Conservation (phyloP, 176 grass and related monocot species). For the Juncus effusus region DNA sequence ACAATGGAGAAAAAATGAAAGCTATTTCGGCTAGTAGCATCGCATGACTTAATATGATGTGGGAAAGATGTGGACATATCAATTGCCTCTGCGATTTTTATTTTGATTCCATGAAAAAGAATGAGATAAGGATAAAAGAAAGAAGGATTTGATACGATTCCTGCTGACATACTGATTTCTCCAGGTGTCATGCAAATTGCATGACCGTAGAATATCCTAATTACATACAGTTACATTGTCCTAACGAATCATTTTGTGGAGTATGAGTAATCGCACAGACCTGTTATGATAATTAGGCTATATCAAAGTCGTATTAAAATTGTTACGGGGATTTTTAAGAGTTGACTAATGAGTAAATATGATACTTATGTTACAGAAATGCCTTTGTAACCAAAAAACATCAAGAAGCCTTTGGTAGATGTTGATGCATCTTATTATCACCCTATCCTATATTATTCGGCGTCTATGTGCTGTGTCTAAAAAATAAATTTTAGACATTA, state of each 20-base stretch:
- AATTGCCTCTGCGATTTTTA: conserved; percentile 19
- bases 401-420: neutral
- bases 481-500: conserved; percentile 11
- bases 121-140: conserved; percentile 17
- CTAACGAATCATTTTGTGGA: too few species aligned
- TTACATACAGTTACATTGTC: neutral
- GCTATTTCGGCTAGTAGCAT: conserved; percentile 37
- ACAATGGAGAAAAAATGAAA: neutral
- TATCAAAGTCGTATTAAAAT: too few species aligned
- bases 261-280: too few species aligned
- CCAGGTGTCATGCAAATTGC: conserved; percentile 10
- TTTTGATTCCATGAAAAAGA: conserved; percentile 11
- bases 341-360: too few species aligned
- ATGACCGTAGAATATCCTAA: neutral
- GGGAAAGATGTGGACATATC: conserved; percentile 16
- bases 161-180: conserved; percentile 11
- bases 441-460: neutral
- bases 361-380: too few species aligned
- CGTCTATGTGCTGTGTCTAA: neutral
- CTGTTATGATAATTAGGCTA: too few species aligned
- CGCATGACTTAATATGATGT: neutral
- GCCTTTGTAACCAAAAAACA: too few species aligned
- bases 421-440: conserved; percentile 29
- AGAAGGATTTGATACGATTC: conserved; percentile 23
- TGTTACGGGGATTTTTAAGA: too few species aligned